phyloP scores from a whole-genome alignment of 352 stramenopile genomes.

The Globisporangium rhizosaccharum region DNA sequence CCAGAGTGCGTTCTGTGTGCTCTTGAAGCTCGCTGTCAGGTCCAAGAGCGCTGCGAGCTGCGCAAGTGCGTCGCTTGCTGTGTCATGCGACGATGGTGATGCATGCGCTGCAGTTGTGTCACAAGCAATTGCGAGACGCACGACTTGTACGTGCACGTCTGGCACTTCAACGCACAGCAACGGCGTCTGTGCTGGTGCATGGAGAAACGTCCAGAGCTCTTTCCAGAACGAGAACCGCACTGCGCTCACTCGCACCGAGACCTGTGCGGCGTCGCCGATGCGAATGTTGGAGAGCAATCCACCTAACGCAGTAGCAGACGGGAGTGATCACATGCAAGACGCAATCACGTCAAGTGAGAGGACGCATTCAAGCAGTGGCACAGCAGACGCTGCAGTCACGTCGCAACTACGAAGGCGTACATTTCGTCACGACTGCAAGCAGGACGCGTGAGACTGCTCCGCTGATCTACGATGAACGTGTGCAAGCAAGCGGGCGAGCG shows the following conservation, averaged over 20 bases:
- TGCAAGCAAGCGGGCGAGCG: background rate
- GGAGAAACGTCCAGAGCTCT: constrained; percentile 45
- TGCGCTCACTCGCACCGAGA: constrained; percentile 30
- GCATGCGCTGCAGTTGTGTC: background rate
- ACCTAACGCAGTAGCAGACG: constrained; percentile 13
- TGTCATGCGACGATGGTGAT: background rate
- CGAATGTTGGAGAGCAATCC: constrained; percentile 46
- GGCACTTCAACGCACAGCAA: constrained; percentile 38
- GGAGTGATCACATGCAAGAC: background rate
- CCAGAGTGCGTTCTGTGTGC: constrained; percentile 37
- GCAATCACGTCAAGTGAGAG: background rate
- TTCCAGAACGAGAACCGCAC: constrained; percentile 55
- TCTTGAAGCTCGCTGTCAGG: constrained; percentile 21
- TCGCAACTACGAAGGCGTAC: background rate
- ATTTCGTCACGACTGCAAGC: constrained; percentile 5
- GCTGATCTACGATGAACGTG: constrained; percentile 3
- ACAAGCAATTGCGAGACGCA: background rate
- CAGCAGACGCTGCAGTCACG: background rate
- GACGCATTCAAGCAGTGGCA: background rate
- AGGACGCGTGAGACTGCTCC: constrained; percentile 2
- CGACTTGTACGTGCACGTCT: constrained; percentile 31
- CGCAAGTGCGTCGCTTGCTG: background rate
- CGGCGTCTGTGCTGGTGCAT: constrained; percentile 29
- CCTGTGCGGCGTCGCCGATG: constrained; percentile 26
- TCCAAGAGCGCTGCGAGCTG: constrained; percentile 15